Base-by-base conservation (phyloP, 345 rosid species). In the Microthlaspi erraticum region DNA sequence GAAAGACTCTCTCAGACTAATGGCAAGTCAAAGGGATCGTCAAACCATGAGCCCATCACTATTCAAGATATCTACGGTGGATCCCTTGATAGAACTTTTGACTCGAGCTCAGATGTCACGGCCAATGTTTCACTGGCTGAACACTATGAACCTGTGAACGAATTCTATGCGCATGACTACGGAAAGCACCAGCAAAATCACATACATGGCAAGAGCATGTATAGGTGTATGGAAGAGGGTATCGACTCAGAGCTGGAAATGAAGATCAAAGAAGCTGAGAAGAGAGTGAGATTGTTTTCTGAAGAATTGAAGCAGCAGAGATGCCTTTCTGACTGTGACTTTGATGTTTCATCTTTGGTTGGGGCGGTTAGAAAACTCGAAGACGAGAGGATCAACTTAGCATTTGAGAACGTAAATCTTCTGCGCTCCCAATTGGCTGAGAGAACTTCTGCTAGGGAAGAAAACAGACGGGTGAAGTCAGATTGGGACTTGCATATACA, bases 301-400 rank as follows among this genome's bases (percentile, higher is more conserved):
- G 88, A 84, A 65, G 88, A 88, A 72, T 64, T 86, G 67, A 86
- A 88, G 67, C 83, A 84, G 72, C 94, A 90, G 71, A 78, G 52
- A 38, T 83, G 77, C 78, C 78, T 89, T 53, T 77, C 58, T 20
- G 85, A 81, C 44, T 53, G 79, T 68, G 88, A 82, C 32, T 84
- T 84, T 64, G 93, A 90, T 80, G 73, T 79, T 62, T 81, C 94
- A 31, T 77, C 86, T 33, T 73, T 90, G 64, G 74, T 94, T 78
- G 91, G 76, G 49, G 83, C 79, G 26, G 59, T 83, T 66, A 82
- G 87, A 75, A 82, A 73, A 70, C 75, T 90, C 49, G 72, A 75
- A 49, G 86, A 92, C 76, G 92, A 92, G 57, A 92, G 78, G 74
- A 41, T 95, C 63, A 79, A 82, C 76, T 82, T 95, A 87, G 92